These are phyloP conservation scores for Ceratocystis cubensis DNA, from an alignment of 2,329 filamentous ascomycete genomes.

Conservation along the genomic window DNA sequence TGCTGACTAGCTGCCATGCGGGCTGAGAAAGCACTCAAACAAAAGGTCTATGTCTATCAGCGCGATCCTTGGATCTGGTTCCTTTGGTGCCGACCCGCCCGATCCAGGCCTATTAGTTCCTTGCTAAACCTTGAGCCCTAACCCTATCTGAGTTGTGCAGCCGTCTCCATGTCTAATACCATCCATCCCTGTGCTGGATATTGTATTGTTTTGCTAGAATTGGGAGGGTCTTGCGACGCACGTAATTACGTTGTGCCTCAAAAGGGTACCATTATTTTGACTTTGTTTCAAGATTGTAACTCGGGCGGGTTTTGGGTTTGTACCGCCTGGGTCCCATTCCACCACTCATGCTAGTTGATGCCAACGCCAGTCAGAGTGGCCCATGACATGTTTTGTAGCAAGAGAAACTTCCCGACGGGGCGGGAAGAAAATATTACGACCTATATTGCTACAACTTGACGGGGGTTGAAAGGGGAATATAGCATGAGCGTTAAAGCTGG, in stretches of 20 bases:
- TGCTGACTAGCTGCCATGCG: neutral
- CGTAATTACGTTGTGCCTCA: constrained; percentile 1
- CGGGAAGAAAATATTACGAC: neutral
- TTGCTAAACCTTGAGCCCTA: no score
- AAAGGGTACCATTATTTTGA: neutral
- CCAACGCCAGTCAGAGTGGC: neutral
- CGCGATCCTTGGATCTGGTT: neutral
- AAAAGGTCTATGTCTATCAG: neutral
- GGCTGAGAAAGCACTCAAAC: neutral
- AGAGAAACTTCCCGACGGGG: constrained; percentile 3
- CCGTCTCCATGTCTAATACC: neutral
- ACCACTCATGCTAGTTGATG: constrained; percentile 3
- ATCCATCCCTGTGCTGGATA: neutral
- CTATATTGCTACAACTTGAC: neutral
- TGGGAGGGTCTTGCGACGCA: neutral
- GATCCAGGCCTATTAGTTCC: neutral
- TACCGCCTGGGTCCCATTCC: neutral
- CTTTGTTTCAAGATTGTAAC: constrained; percentile 10
- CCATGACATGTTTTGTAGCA: constrained; percentile 1
- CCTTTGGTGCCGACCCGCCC: neutral
- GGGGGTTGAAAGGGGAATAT: neutral
- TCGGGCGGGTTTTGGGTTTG: neutral
- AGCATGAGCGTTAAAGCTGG: neutral
- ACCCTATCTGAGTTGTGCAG: no score
- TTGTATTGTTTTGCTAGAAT: no score